Evolutionary conservation across 164 flowering plant species (phyloP).

Genomic region (Magnolia kwangsiensis): DNA sequence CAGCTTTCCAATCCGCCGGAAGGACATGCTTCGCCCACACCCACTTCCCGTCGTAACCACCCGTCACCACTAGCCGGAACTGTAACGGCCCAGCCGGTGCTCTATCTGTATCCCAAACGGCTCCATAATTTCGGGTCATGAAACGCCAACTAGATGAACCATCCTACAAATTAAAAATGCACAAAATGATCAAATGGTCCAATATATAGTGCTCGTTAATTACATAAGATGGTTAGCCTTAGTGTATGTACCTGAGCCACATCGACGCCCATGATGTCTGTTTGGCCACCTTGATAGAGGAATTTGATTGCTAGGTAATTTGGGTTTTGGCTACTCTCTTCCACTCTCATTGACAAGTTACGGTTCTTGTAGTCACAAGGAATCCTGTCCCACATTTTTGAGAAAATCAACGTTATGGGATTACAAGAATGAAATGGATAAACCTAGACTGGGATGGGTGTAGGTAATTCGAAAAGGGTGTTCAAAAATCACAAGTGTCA

Average conservation of each 20-base stretch:
- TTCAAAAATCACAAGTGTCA: not conserved
- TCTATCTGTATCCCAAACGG: conserved; percentile 71
- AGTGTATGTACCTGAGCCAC: conserved; percentile 47
- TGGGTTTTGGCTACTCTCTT: conserved; percentile 73
- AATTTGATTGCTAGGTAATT: conserved; percentile 64
- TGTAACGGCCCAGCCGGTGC: conserved; percentile 66
- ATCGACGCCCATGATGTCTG: conserved; percentile 59
- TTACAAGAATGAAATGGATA: too few relatives aligned
- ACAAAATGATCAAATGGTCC: too few relatives aligned
- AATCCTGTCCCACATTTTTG: conserved; percentile 38
- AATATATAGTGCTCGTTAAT: not conserved
- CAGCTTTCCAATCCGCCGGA: conserved; percentile 76
- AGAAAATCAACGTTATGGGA: not conserved
- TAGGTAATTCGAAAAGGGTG: not conserved
- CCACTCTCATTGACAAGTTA: conserved; percentile 68
- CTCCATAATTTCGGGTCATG: conserved; percentile 64
- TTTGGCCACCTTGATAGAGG: conserved; percentile 90
- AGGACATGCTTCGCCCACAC: conserved; percentile 57
- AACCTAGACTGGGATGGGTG: too few relatives aligned
- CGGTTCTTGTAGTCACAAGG: conserved; percentile 70
- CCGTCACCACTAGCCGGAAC: conserved; percentile 60
- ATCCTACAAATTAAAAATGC: conserved; percentile 32
- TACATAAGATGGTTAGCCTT: not conserved
- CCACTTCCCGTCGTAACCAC: conserved; percentile 70
- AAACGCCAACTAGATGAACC: conserved; percentile 56